Percentiles rank a stretch among this genome's conserved stretches.
These are phyloP conservation scores for Spongiforma sp. DNA, from an alignment of 1,284 basidiomycete species.

Conservation along the genomic window DNA sequence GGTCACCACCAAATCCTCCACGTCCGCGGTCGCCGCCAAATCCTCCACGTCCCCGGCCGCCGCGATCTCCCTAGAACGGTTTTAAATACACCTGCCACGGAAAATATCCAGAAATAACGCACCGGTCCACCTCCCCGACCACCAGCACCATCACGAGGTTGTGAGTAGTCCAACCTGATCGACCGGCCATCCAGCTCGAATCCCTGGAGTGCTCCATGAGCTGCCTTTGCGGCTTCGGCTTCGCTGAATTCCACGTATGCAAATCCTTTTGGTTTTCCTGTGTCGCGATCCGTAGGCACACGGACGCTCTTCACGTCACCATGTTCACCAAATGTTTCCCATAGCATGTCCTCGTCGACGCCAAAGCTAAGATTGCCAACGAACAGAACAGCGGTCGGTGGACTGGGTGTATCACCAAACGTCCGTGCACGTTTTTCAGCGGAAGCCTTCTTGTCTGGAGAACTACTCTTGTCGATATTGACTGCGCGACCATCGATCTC, in stretches of 20 bases:
- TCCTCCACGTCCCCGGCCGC: conserved; percentile 46
- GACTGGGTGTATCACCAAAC: conserved; percentile 76
- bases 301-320: conserved; percentile 91
- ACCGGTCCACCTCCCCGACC: conserved; percentile 53
- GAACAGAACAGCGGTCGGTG: conserved; percentile 83
- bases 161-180: conserved; percentile 90
- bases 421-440: conserved; percentile 77
- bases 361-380: conserved; percentile 91
- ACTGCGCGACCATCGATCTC: conserved; percentile 94
- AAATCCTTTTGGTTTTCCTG: conserved; percentile 93
- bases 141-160: conserved; percentile 74
- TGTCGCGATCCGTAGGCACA: conserved; percentile 93
- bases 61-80: conserved; percentile 30
- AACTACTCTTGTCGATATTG: conserved; percentile 83
- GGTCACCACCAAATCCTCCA: conserved; percentile 43
- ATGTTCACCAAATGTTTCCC: conserved; percentile 92
- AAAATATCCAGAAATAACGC: conserved; percentile 38
- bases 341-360: conserved; percentile 85
- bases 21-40: conserved; percentile 37
- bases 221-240: conserved; percentile 83
- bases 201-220: conserved; percentile 74
- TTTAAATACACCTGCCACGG: conserved; percentile 15
- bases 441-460: conserved; percentile 57
- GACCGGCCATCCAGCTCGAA: conserved; percentile 84
- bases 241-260: conserved; percentile 96